Evolutionary conservation across 495 filamentous ascomycete genomes (phyloP), one percentile per base, ranked within the genome.

Genomic region (Chlorociboria aeruginascens): DNA sequence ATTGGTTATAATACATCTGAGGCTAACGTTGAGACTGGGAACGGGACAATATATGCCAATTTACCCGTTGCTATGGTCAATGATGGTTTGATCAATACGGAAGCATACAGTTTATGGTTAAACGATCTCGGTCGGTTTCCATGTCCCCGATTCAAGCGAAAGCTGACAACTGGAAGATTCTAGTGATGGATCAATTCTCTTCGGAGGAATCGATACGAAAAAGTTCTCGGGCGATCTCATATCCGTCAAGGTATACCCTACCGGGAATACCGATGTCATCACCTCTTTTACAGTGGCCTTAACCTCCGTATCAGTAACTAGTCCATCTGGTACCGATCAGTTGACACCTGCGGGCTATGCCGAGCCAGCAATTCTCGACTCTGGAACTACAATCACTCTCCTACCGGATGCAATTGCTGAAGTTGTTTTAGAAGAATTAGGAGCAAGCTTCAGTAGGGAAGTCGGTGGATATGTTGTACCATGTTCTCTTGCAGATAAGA

Each of bases 21-120:
- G 64, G 88, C 83, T 8, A 79, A 83, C 46, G 76, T 86, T 35
- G 53, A 59, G 20, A 66, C 49, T 14, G 66, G 57, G 0, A 54
- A 60, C 44, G 62, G 63, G 8, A 57, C 62, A 0, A 52, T 75
- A 6, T 97, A 97, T 57, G 63, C 81, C 12, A 97, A 95, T 57
- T 71, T 96, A 10, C 86, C 88, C 6, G 66, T 78, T 45, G 65
- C 78, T n/a, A 76, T 98, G 76, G 78, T 81, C 25, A 63, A 86
- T 36, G 69, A 80, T 41, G 81, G 79, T 2, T 45, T 83, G 40
- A 93, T 95, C 61, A 77, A 83, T 47, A 83, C 84, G 2, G 79
- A 77, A 41, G 90, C 92, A 9, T 98, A 92, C 62, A 93, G 86
- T 45, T 65, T 95, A 8, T 95, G 88, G 88, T 66, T 95, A 40